Evolutionary conservation across 192 early-diverging fungal genomes (phyloP), one percentile per base, ranked within the genome.

Genomic region (Coemansia reversa): DNA sequence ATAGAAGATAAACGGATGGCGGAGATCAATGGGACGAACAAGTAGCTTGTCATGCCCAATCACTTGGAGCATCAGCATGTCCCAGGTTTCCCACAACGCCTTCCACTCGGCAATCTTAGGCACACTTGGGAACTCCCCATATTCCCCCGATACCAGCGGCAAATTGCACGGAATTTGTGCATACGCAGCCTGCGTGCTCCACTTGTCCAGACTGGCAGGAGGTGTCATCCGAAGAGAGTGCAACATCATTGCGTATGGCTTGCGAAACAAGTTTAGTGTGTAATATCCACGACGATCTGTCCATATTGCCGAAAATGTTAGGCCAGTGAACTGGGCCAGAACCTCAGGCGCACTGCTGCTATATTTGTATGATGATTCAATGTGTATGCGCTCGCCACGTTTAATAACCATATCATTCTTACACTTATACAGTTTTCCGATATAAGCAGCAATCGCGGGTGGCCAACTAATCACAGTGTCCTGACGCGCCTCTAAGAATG

Each of bases 281-380:
- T 90, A 91, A 39, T 80, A 84, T 7, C 67, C 47, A 49, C 80
- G 76, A 12, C 71, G 22, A 55, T 88, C 86, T 7, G 66, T 65
- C 86, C 88, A 92, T 45, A 70, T 63, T 6, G 81, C 74, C 12
- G 75, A 52, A 45, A 84, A 64, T 12, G 56, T 55, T 28, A 91
- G 72, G 2, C 83, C 80, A 20, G 77, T 65, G 9, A 69, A 39
- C 23, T 76, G 58, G 18, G 89, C 73, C 8, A 93, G 76, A 6
- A 67, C 50, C 4, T 71, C 59, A 2, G 86, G 80, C 55, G 92
- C 92, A 3, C 49, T 61, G 1, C 59, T 42, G 18, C 82, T 83
- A 65, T 90, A 96, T 82, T 97, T 97, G 86, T 92, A 89, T 1
- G 90, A 89, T 60, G 92, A 92, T 73, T 96, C 95, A 48, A 98